phyloP scores from a whole-genome alignment of 805 yeast species.

The Starmerella stigmatis region DNA sequence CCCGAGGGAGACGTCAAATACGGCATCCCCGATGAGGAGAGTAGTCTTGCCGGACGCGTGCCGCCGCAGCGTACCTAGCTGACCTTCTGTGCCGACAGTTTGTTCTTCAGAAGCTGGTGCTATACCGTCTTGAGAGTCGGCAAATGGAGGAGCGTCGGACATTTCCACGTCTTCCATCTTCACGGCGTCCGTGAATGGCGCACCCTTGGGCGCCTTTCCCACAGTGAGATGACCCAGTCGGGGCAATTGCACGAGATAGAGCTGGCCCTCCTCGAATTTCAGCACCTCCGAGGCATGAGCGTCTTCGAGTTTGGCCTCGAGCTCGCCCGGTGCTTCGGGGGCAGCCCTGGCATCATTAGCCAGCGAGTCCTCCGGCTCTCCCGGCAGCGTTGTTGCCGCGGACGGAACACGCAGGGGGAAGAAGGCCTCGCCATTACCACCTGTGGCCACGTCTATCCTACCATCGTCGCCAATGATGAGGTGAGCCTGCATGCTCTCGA shows the following conservation, averaged over 20 bases:
- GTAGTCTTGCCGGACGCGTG: constrained; percentile 79
- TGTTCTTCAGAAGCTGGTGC: background rate
- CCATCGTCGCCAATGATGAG: constrained; percentile 9
- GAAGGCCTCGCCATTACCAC: constrained; percentile 8
- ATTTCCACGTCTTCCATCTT: constrained; percentile 17
- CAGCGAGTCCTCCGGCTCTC: constrained; percentile 16
- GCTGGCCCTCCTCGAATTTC: constrained; percentile 24
- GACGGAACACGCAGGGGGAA: constrained; percentile 23
- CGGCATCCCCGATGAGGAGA: constrained; percentile 58
- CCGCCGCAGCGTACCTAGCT: constrained; percentile 59
- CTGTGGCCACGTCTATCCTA: constrained; percentile 17
- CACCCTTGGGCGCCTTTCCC: constrained; percentile 8
- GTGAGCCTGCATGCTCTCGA: constrained; percentile 10
- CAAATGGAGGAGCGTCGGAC: constrained; percentile 11
- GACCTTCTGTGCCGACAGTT: constrained; percentile 36
- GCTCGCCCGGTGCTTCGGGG: background rate
- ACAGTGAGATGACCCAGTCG: constrained; percentile 32
- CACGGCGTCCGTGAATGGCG: constrained; percentile 1
- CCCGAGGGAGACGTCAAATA: constrained; percentile 63
- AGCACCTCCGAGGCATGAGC: constrained; percentile 6
- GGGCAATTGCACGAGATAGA: constrained; percentile 39
- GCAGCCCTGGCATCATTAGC: constrained; percentile 1
- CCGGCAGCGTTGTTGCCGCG: constrained; percentile 5
- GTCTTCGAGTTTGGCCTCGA: constrained; percentile 7
- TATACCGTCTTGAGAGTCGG: constrained; percentile 1